phyloP scores from a whole-genome alignment of 768 basidiomycete species.

The Gelatoporia subvermispora region DNA sequence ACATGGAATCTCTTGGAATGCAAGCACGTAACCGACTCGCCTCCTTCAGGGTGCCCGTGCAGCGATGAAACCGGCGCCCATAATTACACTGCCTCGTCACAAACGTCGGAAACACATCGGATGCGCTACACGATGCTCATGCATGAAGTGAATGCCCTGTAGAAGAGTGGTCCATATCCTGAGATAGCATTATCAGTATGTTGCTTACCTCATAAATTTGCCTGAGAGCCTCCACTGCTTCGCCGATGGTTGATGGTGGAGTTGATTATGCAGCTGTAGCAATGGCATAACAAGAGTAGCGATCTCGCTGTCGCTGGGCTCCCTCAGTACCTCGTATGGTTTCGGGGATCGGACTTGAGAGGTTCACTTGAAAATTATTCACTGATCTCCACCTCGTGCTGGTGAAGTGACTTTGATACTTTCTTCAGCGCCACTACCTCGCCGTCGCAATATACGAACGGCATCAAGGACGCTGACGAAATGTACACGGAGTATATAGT shows the following conservation, averaged over 20 bases:
- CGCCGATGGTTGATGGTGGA: slow-evolving; percentile 29
- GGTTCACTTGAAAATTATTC: slow-evolving; percentile 17
- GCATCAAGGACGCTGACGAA: slow-evolving; percentile 15
- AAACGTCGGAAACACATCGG: slow-evolving; percentile 24
- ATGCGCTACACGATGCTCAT: slow-evolving; percentile 33
- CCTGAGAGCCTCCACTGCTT: slow-evolving; percentile 27
- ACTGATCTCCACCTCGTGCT: slow-evolving; percentile 22
- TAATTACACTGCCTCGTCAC: no score
- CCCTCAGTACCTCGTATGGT: slow-evolving; percentile 21
- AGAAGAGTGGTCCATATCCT: neutral
- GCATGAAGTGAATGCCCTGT: slow-evolving; percentile 33
- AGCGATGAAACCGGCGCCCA: no score
- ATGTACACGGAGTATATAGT: neutral
- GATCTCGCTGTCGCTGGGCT: slow-evolving; percentile 3
- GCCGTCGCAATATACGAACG: slow-evolving; percentile 13
- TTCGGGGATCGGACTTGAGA: slow-evolving; percentile 16
- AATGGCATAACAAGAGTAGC: slow-evolving; percentile 30
- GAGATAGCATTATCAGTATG: neutral
- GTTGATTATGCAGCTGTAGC: slow-evolving; percentile 22
- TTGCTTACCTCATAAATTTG: slow-evolving; percentile 29
- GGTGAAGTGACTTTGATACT: slow-evolving; percentile 8
- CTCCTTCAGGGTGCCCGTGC: no score
- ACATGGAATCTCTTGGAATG: no score
- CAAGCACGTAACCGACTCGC: no score
- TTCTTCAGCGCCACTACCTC: slow-evolving; percentile 14